phyloP scores from a whole-genome alignment of 208 protist genomes.

The Trypanosoma congolense region DNA sequence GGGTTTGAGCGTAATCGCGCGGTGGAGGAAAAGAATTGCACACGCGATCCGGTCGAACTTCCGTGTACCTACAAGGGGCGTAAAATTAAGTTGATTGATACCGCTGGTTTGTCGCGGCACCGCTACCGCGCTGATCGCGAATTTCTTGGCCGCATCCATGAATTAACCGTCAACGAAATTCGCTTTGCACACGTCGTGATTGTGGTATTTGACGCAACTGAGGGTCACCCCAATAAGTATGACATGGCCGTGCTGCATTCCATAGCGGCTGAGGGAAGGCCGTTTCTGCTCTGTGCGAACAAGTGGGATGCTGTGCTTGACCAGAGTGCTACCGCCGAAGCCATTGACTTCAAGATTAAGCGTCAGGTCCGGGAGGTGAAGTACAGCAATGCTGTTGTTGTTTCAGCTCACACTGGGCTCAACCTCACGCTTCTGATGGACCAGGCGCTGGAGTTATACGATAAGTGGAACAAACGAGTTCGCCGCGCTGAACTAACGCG shows the following conservation, averaged over 20 bases:
- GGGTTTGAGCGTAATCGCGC: conserved; percentile 86
- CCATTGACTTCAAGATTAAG: conserved; percentile 92
- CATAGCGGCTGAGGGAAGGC: conserved; percentile 76
- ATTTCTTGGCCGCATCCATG: conserved; percentile 78
- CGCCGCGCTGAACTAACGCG: conserved; percentile 72
- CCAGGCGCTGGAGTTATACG: conserved; percentile 77
- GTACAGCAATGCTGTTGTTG: conserved; percentile 86
- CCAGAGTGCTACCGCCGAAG: conserved; percentile 81
- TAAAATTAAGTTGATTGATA: conserved; percentile 89
- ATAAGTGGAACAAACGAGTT: conserved; percentile 88
- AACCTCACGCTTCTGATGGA: conserved; percentile 89
- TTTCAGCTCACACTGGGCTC: conserved; percentile 80
- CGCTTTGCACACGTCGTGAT: conserved; percentile 84
- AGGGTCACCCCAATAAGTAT: conserved; percentile 90
- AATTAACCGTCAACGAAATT: conserved; percentile 72
- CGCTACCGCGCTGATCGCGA: conserved; percentile 76
- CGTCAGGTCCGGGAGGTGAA: conserved; percentile 87
- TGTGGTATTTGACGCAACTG: conserved; percentile 89
- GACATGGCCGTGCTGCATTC: conserved; percentile 88
- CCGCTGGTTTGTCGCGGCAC: conserved; percentile 71
- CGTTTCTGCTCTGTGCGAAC: conserved; percentile 87
- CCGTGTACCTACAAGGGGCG: conserved; percentile 83
- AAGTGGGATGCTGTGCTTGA: conserved; percentile 92
- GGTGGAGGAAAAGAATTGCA: conserved; percentile 83
- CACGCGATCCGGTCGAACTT: conserved; percentile 88